Evolutionary conservation across 2,329 filamentous ascomycete genomes (phyloP), one percentile per base, ranked within the genome.

Genomic region (Rhynchosporium agropyri): DNA sequence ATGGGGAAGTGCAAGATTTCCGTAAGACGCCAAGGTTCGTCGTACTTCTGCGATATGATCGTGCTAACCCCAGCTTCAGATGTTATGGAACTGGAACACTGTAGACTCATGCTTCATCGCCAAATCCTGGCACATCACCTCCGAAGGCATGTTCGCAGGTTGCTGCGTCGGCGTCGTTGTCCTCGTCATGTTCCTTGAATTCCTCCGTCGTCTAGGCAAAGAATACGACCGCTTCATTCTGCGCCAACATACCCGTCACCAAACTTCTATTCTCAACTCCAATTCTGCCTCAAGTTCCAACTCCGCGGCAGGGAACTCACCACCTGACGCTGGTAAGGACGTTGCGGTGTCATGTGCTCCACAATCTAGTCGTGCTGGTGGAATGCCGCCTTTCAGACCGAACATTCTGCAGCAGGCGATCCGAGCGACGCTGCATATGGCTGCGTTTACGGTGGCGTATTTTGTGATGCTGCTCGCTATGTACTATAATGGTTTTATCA

Each of bases 61-160:
- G 38, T 12, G 20, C 54, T 63, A 15, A 67, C 46, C 13, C 36
- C 20, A 10, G 13, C 36, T 62, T 15, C 29, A 90, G 88, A 92
- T 92, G 89, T 79, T 91, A 46, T 91, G 89, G 88, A 92, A 92
- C 75, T 91, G 88, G 88, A 81, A 89, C 74, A 89, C 87, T 3
- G 79, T 90, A 73, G 86, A 89, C 73, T 77, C 87, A 26, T 91
- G 87, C 77, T 94, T 95, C 81, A 82, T 95, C 72, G 78, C 88
- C 29, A 70, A 74, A 7, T 80, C 81, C 28, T 95, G 91, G 90
- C 86, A 86, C 71, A 83, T 94, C 74, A 87, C 79, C 15, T 88
- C 87, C 29, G 77, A 76, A 2, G 87, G 83, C 74, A 89, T 89
- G 82, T 94, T 96, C 73, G 90, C 89, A 54, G 90, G 88, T 28